Evolutionary conservation across 306 rosid genomes (phyloP).

Genomic region (Casuarina cunninghamiana): DNA sequence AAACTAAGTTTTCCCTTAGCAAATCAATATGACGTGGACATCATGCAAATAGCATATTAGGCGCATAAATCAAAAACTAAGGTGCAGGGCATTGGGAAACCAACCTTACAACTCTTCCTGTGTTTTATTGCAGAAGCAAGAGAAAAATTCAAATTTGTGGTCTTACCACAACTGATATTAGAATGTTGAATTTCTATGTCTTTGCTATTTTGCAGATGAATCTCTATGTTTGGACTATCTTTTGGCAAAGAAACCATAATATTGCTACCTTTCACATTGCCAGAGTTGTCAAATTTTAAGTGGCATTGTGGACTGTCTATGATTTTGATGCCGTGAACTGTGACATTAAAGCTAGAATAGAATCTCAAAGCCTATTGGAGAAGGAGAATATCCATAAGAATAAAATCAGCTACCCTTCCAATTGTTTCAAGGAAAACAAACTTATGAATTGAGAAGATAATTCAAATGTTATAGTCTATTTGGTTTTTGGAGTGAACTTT

Average conservation of each 20-base stretch:
- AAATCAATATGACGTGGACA: background rate
- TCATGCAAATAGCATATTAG: background rate
- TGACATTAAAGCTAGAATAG: slow-evolving; percentile 59
- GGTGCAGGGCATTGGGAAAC: background rate
- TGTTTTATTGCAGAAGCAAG: background rate
- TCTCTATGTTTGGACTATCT: slow-evolving; percentile 84
- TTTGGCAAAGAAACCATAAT: slow-evolving; percentile 77
- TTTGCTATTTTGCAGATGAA: slow-evolving; percentile 87
- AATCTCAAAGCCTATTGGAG: slow-evolving; percentile 70
- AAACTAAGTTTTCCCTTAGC: too few species aligned
- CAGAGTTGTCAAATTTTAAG: slow-evolving; percentile 82
- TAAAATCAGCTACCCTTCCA: background rate
- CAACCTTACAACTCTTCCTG: background rate
- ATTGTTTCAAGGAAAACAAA: too few species aligned
- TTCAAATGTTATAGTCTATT: slow-evolving; percentile 65
- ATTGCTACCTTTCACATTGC: slow-evolving; percentile 53
- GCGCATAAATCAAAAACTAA: background rate
- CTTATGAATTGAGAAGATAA: background rate
- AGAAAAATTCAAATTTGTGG: background rate
- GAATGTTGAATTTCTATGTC: slow-evolving; percentile 82
- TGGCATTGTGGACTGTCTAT: slow-evolving; percentile 87
- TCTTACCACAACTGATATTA: slow-evolving; percentile 64
- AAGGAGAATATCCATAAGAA: background rate
- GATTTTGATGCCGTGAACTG: slow-evolving; percentile 63
- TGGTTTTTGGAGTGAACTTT: slow-evolving; percentile 48